Base-by-base conservation (phyloP, 1,284 basidiomycete species). In the Ustilago hordei region DNA sequence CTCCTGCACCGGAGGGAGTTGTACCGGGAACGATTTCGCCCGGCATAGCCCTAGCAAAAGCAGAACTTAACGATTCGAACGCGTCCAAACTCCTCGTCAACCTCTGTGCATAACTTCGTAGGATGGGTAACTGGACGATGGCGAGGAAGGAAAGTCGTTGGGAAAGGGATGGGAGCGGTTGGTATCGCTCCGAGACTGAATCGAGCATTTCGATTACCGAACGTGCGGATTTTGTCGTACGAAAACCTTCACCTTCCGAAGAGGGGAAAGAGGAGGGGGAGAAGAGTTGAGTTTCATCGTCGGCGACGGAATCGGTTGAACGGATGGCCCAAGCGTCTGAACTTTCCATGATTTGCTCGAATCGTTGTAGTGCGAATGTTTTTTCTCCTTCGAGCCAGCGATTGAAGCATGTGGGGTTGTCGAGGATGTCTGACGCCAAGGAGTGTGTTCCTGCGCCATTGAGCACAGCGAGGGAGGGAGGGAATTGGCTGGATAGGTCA, bases 301-400 rank as follows among this genome's bases (percentile, higher is more conserved):
- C 87, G 28, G 91, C 89, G 6, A 80, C 68, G 13, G 72, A 76
- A 57, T 92, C 93, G 54, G 93, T 91, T 7, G 64, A 58, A 1
- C 90, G 89, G 55, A 97, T 91, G n/a, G 90, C 89, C 95, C 95
- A 99, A 0, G 96, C 95, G 68, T 95, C 92, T 0, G 91, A 81
- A 1, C 92, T 89, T 54, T 90, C 90, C 71, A 97, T 93, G 56
- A 95, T 92, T 45, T 93, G 91, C 71, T 93, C 90, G 83, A 93
- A 97, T 81, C 92, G 91, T 60, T 90, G 89, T 80, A 94, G 90
- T 4, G 92, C 90, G 81, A 95, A 93, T 92, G 83, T 55, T 57
- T 78, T 77, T 54, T 86, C 84, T 28, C 84, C 82, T 34, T 84
- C 77, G 1, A 98, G 87, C 96, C 96, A 99, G 3, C 90, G 89